These are phyloP conservation scores for Syzygium aqueum DNA, from an alignment of 345 rosid species.

Conservation along the genomic window DNA sequence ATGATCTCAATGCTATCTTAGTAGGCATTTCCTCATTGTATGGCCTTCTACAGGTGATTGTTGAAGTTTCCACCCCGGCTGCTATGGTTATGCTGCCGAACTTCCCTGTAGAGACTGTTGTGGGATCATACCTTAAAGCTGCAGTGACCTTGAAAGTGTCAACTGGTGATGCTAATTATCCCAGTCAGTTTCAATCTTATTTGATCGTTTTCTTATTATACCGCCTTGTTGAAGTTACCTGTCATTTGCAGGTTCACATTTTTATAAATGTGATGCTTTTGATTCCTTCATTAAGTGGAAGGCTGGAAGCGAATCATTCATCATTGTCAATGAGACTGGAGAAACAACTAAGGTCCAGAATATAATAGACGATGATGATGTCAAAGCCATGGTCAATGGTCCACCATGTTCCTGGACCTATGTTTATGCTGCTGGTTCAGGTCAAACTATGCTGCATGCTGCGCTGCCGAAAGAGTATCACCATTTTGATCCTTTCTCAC, in stretches of 20 bases:
- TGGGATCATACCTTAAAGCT: slow-evolving; percentile 71
- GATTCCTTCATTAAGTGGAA: slow-evolving; percentile 66
- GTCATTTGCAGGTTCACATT: slow-evolving; percentile 51
- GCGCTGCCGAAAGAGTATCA: slow-evolving; percentile 56
- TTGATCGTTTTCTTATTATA: slow-evolving; percentile 7
- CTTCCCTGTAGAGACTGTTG: slow-evolving; percentile 77
- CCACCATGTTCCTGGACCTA: slow-evolving; percentile 71
- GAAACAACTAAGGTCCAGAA: slow-evolving; percentile 22
- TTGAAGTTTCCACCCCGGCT: slow-evolving; percentile 79
- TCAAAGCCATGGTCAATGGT: slow-evolving; percentile 22
- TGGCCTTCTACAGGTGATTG: slow-evolving; percentile 34
- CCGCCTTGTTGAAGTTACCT: slow-evolving; percentile 3
- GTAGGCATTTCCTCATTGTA: slow-evolving; percentile 1
- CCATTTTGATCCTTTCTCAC: slow-evolving; percentile 38
- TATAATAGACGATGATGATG: slow-evolving; percentile 13
- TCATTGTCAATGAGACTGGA: slow-evolving; percentile 46
- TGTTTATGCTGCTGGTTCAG: slow-evolving; percentile 62
- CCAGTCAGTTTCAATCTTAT: slow-evolving; percentile 11
- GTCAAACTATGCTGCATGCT: slow-evolving; percentile 69
- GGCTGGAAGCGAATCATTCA: slow-evolving; percentile 60
- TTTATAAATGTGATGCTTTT: slow-evolving; percentile 76
- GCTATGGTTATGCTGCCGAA: slow-evolving; percentile 70
- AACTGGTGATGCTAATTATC: slow-evolving; percentile 39
- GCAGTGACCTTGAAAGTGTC: slow-evolving; percentile 75
- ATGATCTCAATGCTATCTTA: neutral